Percentiles rank a stretch among this genome's conserved stretches.
Conservation (phyloP, 2,329 filamentous ascomycete species). For the Pseudogymnoascus sp. region DNA sequence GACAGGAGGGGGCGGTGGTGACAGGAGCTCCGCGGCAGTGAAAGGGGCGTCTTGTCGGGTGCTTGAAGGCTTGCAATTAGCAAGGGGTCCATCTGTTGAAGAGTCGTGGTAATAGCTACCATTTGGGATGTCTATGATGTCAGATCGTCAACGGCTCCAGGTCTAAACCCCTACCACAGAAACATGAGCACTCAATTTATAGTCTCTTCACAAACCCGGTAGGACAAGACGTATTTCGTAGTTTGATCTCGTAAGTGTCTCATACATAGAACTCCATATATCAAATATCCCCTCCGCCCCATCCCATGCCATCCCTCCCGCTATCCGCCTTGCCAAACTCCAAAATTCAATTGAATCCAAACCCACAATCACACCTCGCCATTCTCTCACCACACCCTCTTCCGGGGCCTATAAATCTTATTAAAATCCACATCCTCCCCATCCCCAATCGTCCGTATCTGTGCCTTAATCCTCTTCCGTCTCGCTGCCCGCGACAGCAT, state of each 20-base stretch:
- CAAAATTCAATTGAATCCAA: neutral
- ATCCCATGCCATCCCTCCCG: neutral
- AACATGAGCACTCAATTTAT: neutral
- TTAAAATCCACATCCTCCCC: conserved; percentile 4
- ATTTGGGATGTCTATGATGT: neutral
- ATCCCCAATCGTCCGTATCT: neutral
- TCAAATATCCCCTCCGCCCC: neutral
- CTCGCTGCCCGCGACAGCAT: neutral
- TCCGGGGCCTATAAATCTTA: conserved; percentile 4
- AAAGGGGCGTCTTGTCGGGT: neutral
- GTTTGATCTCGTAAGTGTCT: neutral
- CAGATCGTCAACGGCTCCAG: neutral
- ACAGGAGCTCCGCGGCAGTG: neutral
- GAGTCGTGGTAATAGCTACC: neutral
- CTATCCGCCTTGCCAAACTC: neutral
- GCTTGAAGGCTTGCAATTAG: neutral
- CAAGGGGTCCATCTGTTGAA: neutral
- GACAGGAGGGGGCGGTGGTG: neutral
- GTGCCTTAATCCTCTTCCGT: neutral
- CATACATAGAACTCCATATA: neutral
- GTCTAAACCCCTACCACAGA: neutral
- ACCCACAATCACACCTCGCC: neutral
- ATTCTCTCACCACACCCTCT: neutral
- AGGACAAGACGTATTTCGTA: neutral
- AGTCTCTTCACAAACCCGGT: neutral